phyloP scores from a whole-genome alignment of 208 protist genomes.

The Acanthamoeba castellanii region DNA sequence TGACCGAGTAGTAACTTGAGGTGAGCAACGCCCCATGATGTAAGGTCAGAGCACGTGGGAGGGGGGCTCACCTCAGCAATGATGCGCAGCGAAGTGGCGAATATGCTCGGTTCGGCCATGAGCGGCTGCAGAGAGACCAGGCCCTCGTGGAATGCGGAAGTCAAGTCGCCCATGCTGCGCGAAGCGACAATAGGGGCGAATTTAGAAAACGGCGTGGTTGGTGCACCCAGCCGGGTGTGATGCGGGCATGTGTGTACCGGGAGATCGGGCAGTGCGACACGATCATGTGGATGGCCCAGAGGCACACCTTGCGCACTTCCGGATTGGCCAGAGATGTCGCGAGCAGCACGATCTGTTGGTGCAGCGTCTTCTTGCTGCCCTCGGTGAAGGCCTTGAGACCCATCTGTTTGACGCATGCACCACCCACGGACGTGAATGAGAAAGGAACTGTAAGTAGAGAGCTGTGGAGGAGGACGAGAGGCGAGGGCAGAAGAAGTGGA shows the following conservation, averaged over 20 bases:
- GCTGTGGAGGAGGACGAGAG: background rate
- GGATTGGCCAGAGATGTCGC: background rate
- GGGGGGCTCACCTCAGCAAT: background rate
- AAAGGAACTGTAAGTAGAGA: background rate
- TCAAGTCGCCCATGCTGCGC: background rate
- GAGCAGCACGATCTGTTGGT: constrained; percentile 1
- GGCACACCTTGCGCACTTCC: constrained; percentile 13
- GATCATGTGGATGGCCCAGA: constrained; percentile 7
- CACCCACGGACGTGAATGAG: background rate
- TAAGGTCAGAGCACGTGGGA: too few species aligned
- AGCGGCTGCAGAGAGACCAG: constrained; percentile 12
- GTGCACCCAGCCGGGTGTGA: too few species aligned
- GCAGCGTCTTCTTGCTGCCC: constrained; percentile 34
- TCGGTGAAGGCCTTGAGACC: constrained; percentile 19
- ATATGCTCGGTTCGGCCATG: background rate
- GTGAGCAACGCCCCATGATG: too few species aligned
- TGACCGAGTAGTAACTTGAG: background rate
- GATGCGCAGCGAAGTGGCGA: background rate
- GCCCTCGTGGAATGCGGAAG: background rate
- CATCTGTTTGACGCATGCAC: background rate
- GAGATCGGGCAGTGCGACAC: background rate
- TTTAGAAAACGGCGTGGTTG: too few species aligned
- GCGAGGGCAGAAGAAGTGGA: background rate
- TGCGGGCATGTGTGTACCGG: background rate
- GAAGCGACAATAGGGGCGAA: too few species aligned